Evolutionary conservation across 2,329 filamentous ascomycete species (phyloP), one percentile per base, ranked within the genome.

Genomic region (Penicillium rolfsii): DNA sequence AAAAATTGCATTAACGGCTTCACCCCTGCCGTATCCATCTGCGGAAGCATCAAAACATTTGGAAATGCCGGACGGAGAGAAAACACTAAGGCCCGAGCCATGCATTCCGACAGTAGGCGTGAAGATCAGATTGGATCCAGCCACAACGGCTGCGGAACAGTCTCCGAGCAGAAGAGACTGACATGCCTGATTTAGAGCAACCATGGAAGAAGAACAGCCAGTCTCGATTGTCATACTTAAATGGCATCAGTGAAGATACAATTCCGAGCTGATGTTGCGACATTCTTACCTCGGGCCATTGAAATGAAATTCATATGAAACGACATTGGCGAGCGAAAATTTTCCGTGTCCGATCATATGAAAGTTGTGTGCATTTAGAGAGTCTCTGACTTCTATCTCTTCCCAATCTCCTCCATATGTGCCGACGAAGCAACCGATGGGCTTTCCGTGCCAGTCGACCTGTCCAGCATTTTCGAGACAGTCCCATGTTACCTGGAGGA

Each of bases 21-120:
- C 83, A 0, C 74, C 81, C 8, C 83, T 76, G 49, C 78, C 83
- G 63, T 83, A 85, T 1, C 83, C 82, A 67, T 84, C 79, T 0
- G 81, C 83, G 9, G 67, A 57, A 4, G 74, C 73, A 54, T 82
- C 79, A 56, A 81, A 83, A 2, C 79, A 72, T 41, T 80, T 81
- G 58, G 81, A 84, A 5, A 73, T 68, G 0, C 82, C 82, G 4
- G 73, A 76, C 0, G 73, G 71, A 9, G 75, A 80, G 0, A 83
- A 63, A 41, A 83, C 66, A 19, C n/a, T 55, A 26, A 41, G 30
- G 53, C 5, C 55, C 49, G 1, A 6, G 35, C 64, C 52, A 71
- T 55, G 3, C 19, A 54, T 28, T 43, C 35, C 52, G 14, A 54
- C 24, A 1, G 70, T 64, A 1, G 67, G 70, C 22, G 67, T 67